Evolutionary conservation across 495 filamentous ascomycete genomes (phyloP).

Genomic region (Aspergillus bridgeri): DNA sequence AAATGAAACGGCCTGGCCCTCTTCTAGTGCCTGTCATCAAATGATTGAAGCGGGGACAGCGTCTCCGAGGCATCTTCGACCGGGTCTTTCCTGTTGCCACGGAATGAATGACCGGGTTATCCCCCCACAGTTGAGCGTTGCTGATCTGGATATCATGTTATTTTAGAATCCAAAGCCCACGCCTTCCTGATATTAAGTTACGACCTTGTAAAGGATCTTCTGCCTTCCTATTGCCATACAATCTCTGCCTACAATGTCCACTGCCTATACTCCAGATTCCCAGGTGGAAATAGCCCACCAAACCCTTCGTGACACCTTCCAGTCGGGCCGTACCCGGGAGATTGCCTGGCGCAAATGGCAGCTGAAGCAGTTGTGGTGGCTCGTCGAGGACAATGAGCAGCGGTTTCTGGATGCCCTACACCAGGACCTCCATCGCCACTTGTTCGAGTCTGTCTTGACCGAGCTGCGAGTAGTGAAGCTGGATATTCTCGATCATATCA

Average conservation of each 20-base stretch:
- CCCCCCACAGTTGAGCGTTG: no score
- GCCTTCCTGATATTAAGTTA: no score
- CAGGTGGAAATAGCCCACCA: conserved; percentile 21
- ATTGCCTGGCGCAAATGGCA: conserved; percentile 42
- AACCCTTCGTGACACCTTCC: conserved; percentile 28
- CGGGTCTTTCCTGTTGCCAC: no score
- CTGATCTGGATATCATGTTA: no score
- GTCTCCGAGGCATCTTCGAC: no score
- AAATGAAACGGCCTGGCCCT: no score
- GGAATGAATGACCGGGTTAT: no score
- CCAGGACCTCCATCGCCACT: conserved; percentile 66
- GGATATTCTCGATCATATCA: conserved; percentile 67
- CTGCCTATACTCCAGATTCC: conserved; percentile 6
- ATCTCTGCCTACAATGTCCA: background rate
- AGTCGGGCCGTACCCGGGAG: conserved; percentile 31
- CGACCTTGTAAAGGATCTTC: no score
- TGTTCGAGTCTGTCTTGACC: conserved; percentile 59
- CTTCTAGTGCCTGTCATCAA: no score
- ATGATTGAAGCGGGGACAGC: no score
- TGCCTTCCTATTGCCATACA: no score
- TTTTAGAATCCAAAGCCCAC: no score
- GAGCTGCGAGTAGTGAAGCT: conserved; percentile 64
- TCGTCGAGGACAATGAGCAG: conserved; percentile 64
- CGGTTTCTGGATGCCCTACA: conserved; percentile 62
- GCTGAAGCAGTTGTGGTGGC: conserved; percentile 49